Base-by-base conservation (phyloP, 192 early-diverging fungal species). In the Rhizoclosmatium sp. region DNA sequence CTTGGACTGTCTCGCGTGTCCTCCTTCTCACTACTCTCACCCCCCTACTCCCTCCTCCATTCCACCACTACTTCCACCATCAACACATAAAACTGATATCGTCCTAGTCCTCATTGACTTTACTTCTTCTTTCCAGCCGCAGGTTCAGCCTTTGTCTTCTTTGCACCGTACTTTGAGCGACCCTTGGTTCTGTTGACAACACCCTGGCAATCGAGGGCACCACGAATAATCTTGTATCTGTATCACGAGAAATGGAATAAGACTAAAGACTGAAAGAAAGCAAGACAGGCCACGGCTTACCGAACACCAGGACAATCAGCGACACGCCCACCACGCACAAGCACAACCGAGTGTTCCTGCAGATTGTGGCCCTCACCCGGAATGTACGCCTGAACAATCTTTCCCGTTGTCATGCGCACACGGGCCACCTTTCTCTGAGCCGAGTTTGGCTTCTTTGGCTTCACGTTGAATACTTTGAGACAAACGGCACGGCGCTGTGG, bases 371-470 rank as follows among this genome's bases (percentile, higher is more conserved):
- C 97, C 83, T 99, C 97, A 66, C 97, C 97, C 3, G 96, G 96
- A 85, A 99, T 99, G 87, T 99, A 98, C 16, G 96, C 96, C 60
- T 93, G 92, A 19, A 99, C 89, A 39, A 93, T 90, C 82, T 96
- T 95, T 45, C 94, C 95, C 65, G 94, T 96, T n/a, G 95, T 94
- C 65, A 99, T 85, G 61, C 94, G 92, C 56, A 99, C 96, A 77
- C 94, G 89, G 31, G 92, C 93, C 51, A 97, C 95, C 82, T 97
- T 96, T 77, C 97, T 93, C 82, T 93, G 93, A 46, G 97, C 97
- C 47, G 97, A 99, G 86, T 99, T 99, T 81, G 97, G 97, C 84
- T 99, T 99, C 86, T 96, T 97, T 71, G 97, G 97, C 83, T 97
- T 98, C 62, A 94, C 93, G 2, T 92, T 95, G 79, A 95, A 98